A percentile compares a stretch with the other conserved stretches of the same genome.
These are phyloP conservation scores for Talaromyces sp. DNA, from an alignment of 2,329 filamentous ascomycete species.

Conservation along the genomic window DNA sequence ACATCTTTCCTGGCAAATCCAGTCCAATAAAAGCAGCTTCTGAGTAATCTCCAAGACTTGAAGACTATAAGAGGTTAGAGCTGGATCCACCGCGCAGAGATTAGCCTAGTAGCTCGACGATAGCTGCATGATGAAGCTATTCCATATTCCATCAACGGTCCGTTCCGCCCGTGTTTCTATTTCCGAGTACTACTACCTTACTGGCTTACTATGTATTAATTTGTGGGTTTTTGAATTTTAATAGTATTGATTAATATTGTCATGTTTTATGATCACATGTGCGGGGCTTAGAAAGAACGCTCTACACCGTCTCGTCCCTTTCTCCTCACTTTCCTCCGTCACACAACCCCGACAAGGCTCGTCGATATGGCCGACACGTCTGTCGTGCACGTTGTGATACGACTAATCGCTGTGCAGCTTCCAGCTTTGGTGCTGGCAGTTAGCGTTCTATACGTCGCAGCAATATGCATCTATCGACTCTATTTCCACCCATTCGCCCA, in stretches of 20 bases:
- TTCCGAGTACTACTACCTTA: background rate
- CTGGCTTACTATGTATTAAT: too few species aligned
- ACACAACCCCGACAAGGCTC: background rate
- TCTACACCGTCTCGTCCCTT: background rate
- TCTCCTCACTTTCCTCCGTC: background rate
- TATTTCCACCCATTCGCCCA: conserved; percentile 5
- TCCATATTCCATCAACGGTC: background rate
- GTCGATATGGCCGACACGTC: background rate
- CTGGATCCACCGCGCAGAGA: background rate
- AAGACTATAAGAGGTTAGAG: background rate
- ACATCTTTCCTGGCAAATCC: too few species aligned
- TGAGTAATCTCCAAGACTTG: background rate
- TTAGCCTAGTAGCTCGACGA: too few species aligned
- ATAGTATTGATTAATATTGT: background rate
- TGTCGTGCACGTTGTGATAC: background rate
- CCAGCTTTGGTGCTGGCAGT: background rate
- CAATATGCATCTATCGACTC: conserved; percentile 4
- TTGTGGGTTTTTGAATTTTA: too few species aligned
- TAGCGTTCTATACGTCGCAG: background rate
- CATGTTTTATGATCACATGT: background rate
- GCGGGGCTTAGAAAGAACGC: background rate
- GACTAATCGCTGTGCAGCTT: background rate
- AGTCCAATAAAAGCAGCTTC: background rate
- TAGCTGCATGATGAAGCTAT: too few species aligned
- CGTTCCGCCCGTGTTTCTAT: background rate